These are phyloP conservation scores for Rhizophlyctis rosea DNA, from an alignment of 192 early-diverging fungal genomes.

Conservation along the genomic window DNA sequence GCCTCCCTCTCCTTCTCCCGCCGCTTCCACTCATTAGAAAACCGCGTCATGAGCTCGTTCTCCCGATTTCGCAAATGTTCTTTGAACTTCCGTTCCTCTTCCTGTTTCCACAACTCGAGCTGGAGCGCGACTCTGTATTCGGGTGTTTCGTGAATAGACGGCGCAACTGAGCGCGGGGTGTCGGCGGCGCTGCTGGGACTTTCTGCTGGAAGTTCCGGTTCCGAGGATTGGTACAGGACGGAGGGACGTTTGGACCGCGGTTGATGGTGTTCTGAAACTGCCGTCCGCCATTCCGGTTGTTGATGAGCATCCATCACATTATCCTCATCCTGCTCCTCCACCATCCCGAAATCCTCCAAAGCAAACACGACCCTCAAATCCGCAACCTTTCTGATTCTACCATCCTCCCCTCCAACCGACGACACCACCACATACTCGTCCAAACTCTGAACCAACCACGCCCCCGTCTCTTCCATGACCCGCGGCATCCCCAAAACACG, in stretches of 20 bases:
- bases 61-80: slow-evolving; percentile 32
- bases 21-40: slow-evolving; percentile 35
- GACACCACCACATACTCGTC: slow-evolving; percentile 16
- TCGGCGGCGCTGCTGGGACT: background rate
- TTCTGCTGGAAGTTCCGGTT: background rate
- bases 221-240: slow-evolving; percentile 5
- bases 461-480: slow-evolving; percentile 3
- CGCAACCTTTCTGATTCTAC: slow-evolving; percentile 23
- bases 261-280: background rate
- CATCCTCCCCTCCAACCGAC: background rate
- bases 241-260: too few species aligned
- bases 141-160: slow-evolving; percentile 30
- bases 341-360: slow-evolving; percentile 54
- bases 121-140: slow-evolving; percentile 52
- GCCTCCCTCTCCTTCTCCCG: slow-evolving; percentile 35
- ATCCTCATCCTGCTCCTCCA: slow-evolving; percentile 31
- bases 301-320: slow-evolving; percentile 9
- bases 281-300: background rate
- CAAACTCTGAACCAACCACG: slow-evolving; percentile 10
- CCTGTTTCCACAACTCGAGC: slow-evolving; percentile 44
- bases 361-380: slow-evolving; percentile 42
- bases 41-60: slow-evolving; percentile 21
- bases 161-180: background rate
- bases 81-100: slow-evolving; percentile 43
- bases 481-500: slow-evolving; percentile 12